A percentile compares a stretch with the other conserved stretches of the same genome.
Evolutionary conservation across 345 rosid species (phyloP).

Genomic region (Eucalyptus guilfoylei): DNA sequence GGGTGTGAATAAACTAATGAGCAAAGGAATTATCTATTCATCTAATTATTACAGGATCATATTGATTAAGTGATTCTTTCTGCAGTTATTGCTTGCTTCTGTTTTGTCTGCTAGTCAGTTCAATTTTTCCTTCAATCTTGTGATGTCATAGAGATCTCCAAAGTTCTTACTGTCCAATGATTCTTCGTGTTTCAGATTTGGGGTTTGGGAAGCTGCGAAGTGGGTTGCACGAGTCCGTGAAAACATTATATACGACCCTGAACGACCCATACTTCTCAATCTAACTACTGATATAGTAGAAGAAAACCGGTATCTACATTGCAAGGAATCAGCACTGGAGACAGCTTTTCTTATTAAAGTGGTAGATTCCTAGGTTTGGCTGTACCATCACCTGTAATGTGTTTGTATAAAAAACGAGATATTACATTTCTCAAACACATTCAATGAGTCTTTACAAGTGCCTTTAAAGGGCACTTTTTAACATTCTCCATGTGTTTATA

Average conservation of each 20-base stretch:
- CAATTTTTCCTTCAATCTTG: not conserved
- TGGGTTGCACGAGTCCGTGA: conserved; percentile 88
- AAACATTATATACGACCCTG: conserved; percentile 45
- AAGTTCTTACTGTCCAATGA: not conserved
- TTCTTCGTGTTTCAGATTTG: conserved; percentile 42
- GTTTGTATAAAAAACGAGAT: not conserved
- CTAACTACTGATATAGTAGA: conserved; percentile 71
- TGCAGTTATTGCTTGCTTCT: not conserved
- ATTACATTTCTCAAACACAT: not conserved
- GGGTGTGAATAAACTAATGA: not conserved
- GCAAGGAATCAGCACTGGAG: conserved; percentile 69
- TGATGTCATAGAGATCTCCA: not conserved
- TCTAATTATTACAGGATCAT: not conserved
- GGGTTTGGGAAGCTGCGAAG: conserved; percentile 94
- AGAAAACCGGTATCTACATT: conserved; percentile 71
- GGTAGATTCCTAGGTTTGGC: conserved; percentile 32
- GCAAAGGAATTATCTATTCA: not conserved
- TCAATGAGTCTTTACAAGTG: not conserved
- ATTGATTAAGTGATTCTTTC: not conserved
- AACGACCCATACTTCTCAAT: conserved; percentile 62
- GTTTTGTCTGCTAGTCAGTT: not conserved
- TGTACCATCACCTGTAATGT: not conserved
- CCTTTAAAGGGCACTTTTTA: not conserved
- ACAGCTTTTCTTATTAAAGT: conserved; percentile 67
- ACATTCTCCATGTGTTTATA: not conserved